Base-by-base conservation (phyloP, 176 grass and related monocot species). In the Oryza rufipogon region DNA sequence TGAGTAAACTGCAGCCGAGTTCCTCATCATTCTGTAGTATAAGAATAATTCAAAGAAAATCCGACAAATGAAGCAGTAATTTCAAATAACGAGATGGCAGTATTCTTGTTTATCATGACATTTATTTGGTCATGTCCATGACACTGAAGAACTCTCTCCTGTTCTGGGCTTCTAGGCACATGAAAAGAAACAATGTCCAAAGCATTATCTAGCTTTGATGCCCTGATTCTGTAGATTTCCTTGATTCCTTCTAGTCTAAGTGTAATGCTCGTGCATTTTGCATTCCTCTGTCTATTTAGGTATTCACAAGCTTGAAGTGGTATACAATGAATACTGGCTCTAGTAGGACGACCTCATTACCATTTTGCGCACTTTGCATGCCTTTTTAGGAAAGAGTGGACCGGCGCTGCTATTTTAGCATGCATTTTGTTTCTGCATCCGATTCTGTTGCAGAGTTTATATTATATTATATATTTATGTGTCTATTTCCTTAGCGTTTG, bases 311-410 rank as follows among this genome's bases (percentile, higher is more conserved):
- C 52, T 15, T 77, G 5, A 63, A 22, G 11, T 66, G 7, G 25
- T 47, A 16, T 80, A 67, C 41, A 52, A 68, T 69, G 34, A 76
- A 81, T 70, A 68, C 68, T 94, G 38, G 26, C 65, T 48, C 41
- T 17, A 56, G 49, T 13, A 71, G 5, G 34, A 26, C 20, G 20
- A 56, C 4, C 20, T 69, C 64, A 32, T 41, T 68, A 33, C 60
- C 36, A 46, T 16, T 69, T 11, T 48, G 16, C 39, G 33, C 67
- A 58, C 32, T 77, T 13, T 71, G 41, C 33, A 66, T 66, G 51
- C 19, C 19, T 41, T 66, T 30, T 67, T 41, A 51, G 46, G 75
- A 79, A 49, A 47, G 46, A 68, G 42, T 0, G 20, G 70, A 74
- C 22, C 36, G 14, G 32, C 0, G 4, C 4, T n/a, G 15, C 28